Conservation (phyloP, 345 rosid species). For the Carallia brachiata region DNA sequence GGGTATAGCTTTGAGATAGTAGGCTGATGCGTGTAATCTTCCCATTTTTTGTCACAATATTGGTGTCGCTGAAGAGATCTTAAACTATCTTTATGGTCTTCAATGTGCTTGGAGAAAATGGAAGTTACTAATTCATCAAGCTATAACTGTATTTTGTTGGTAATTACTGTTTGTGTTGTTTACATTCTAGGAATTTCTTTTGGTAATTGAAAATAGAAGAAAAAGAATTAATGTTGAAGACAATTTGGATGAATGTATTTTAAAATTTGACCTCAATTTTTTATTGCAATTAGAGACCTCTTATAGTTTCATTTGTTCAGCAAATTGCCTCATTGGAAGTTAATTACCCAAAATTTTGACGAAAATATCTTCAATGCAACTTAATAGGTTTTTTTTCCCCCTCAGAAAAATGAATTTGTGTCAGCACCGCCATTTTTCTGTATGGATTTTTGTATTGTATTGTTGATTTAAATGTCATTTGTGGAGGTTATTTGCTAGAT, state of each 20-base stretch:
- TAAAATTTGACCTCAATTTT: no score
- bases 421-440: background rate
- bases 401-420: background rate
- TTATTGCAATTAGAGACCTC: background rate
- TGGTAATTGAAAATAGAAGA: no score
- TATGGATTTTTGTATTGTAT: background rate
- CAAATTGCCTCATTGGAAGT: background rate
- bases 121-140: background rate
- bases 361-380: background rate
- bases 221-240: no score
- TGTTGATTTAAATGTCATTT: background rate
- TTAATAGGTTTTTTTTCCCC: background rate
- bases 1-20: constrained; percentile 38
- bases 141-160: background rate
- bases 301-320: background rate
- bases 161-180: background rate
- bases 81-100: background rate
- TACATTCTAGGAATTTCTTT: background rate
- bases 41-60: background rate
- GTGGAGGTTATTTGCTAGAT: background rate
- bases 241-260: no score
- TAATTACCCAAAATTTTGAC: background rate
- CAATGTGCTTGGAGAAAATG: constrained; percentile 4
- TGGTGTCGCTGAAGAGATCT: background rate
- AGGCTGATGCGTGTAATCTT: background rate